Base-by-base conservation (phyloP, 768 basidiomycete species). In the Mycena pura region DNA sequence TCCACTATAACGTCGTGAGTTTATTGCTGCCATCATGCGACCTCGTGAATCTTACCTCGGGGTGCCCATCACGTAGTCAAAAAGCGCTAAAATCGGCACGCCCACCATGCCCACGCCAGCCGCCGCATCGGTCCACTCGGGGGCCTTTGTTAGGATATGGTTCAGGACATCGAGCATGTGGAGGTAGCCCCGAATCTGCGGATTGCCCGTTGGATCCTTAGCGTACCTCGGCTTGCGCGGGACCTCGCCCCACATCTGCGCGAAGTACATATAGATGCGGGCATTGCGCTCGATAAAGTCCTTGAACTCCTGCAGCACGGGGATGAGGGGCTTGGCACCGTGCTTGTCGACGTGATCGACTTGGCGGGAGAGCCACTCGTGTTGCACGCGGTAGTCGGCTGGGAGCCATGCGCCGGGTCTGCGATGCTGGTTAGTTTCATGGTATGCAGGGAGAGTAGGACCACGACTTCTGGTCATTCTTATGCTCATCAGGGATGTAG, bases 191-290 rank as follows among this genome's bases (percentile, higher is more conserved):
- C 34, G 34, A 17, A 36, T 36, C 34, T 36, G 34, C 34, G 9
- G 34, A 9, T 36, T 9, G 34, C 34, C 34, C 17, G 34, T 36
- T 17, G 34, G 34, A 17, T 36, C 34, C 34, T 36, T 36, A 17
- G 34, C 9, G 34, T 36, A 36, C 34, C 17, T 36, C 17, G 34
- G 34, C 34, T 36, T 36, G 34, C 34, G 17, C 34, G 34, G 34
- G 48, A 19, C 34, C 34, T 36, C 34, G 34, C 69, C 68, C 46
- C 70, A 72, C 72, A 72, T 72, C 38, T 65, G 64, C 25, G 66
- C 62, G 57, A 73, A 72, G 29, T 57, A 58, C 67, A 67, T 64
- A 57, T 60, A 65, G 19, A 69, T 40, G 15, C 57, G 34, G 10
- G 48, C 34, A 28, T 69, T 67, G 40, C 41, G 41, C 38, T 68